These are phyloP conservation scores for Leccinum uliginosum DNA, from an alignment of 768 basidiomycete species.

Conservation along the genomic window DNA sequence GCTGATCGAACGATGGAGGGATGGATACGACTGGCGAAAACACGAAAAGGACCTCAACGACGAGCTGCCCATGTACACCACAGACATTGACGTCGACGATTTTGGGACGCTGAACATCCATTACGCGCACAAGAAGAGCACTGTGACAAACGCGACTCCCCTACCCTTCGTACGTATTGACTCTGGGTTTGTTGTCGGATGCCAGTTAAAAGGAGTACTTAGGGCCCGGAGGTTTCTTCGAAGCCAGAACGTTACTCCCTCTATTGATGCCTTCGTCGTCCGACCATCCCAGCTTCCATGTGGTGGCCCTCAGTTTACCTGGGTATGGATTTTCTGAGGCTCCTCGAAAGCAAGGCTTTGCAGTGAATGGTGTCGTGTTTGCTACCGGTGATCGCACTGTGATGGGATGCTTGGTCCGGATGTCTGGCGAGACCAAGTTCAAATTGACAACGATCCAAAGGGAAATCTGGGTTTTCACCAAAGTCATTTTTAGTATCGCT, in stretches of 20 bases:
- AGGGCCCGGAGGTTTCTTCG: slow-evolving; percentile 53
- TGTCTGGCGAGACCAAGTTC: slow-evolving; percentile 44
- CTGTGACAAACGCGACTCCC: slow-evolving; percentile 43
- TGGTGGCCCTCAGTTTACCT: slow-evolving; percentile 55
- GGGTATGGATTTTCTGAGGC: slow-evolving; percentile 62
- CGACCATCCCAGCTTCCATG: slow-evolving; percentile 55
- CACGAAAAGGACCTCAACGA: slow-evolving; percentile 48
- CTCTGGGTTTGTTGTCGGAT: background rate
- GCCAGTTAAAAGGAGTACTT: background rate
- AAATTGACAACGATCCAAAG: slow-evolving; percentile 45
- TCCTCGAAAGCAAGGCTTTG: slow-evolving; percentile 50
- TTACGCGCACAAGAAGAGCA: slow-evolving; percentile 54
- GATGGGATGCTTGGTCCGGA: slow-evolving; percentile 53
- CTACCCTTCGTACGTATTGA: slow-evolving; percentile 44
- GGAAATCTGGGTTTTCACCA: slow-evolving; percentile 50
- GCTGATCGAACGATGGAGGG: slow-evolving; percentile 46
- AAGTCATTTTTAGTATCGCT: slow-evolving; percentile 43
- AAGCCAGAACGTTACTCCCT: slow-evolving; percentile 55
- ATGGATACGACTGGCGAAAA: slow-evolving; percentile 53
- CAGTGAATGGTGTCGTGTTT: slow-evolving; percentile 35
- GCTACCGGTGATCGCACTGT: slow-evolving; percentile 41
- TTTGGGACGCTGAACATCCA: slow-evolving; percentile 51
- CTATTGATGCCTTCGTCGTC: slow-evolving; percentile 39
- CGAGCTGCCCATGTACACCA: slow-evolving; percentile 52
- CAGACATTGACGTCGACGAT: slow-evolving; percentile 44